These are phyloP conservation scores for Pelagophyceae sp. DNA, from an alignment of 352 stramenopile species.

Conservation along the genomic window DNA sequence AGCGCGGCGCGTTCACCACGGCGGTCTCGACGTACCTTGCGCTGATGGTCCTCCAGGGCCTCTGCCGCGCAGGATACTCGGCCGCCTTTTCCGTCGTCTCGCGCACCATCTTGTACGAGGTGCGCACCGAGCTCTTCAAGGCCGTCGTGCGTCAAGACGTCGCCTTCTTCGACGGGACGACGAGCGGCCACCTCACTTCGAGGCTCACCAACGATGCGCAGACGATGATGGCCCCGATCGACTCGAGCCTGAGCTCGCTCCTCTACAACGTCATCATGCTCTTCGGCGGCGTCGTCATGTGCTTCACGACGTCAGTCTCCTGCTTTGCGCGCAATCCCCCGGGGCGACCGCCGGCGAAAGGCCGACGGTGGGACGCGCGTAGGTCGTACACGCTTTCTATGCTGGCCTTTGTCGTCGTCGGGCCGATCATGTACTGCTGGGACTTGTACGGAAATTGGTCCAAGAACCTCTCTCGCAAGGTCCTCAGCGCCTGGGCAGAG, in stretches of 20 bases:
- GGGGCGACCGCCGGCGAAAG: no score
- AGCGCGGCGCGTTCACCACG: constrained; percentile 24
- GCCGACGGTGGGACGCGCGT: no score
- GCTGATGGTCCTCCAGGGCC: constrained; percentile 32
- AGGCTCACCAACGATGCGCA: constrained; percentile 37
- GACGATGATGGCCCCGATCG: constrained; percentile 36
- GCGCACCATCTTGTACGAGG: constrained; percentile 17
- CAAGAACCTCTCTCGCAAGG: constrained; percentile 28
- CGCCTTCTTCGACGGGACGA: constrained; percentile 33
- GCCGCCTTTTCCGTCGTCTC: constrained; percentile 33
- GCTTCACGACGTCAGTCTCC: constrained; percentile 41
- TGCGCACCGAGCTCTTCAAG: constrained; percentile 36
- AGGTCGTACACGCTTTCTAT: constrained; percentile 37
- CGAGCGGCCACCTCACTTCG: constrained; percentile 27
- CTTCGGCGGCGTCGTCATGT: constrained; percentile 39
- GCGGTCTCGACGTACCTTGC: constrained; percentile 31
- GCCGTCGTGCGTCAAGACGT: constrained; percentile 34
- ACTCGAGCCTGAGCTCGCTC: constrained; percentile 26
- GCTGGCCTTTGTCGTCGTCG: constrained; percentile 36
- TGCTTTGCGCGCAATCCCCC: no score
- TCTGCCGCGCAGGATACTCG: constrained; percentile 29
- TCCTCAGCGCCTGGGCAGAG: constrained; percentile 28
- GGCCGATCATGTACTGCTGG: constrained; percentile 36
- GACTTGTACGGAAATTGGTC: constrained; percentile 30
- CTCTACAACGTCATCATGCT: constrained; percentile 40